Evolutionary conservation across 176 grass and related monocot species (phyloP).

Genomic region (sorghum (Sorghum bicolor)): DNA sequence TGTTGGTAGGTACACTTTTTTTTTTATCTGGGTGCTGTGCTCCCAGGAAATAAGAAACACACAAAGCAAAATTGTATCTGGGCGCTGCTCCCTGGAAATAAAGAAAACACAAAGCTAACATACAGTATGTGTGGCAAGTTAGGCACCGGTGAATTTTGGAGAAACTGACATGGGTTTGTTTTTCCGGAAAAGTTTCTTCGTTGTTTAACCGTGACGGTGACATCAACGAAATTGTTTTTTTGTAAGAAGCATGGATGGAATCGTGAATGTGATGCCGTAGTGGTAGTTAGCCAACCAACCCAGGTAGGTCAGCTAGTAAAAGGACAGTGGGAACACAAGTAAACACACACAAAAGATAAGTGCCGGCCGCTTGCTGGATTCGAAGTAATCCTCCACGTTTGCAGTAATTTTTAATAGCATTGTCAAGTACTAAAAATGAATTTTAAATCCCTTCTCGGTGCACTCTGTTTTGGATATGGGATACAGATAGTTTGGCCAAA

Average conservation of each 20-base stretch:
- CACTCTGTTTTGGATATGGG: too few relatives aligned
- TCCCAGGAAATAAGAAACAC: background rate
- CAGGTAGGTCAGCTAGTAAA: background rate
- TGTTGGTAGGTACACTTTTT: background rate
- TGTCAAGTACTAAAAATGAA: background rate
- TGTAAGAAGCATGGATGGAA: background rate
- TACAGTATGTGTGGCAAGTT: background rate
- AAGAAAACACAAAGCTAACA: background rate
- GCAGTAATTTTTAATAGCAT: background rate
- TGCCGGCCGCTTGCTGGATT: background rate
- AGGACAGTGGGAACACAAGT: background rate
- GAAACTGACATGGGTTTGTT: background rate
- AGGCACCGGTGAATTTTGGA: conserved; percentile 2
- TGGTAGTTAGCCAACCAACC: conserved; percentile 33
- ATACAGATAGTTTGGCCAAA: background rate
- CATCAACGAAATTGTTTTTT: background rate
- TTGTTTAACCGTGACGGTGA: conserved; percentile 13
- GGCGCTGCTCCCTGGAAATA: background rate
- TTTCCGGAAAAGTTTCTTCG: background rate
- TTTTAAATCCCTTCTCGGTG: background rate
- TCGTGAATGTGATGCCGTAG: background rate
- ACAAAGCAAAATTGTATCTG: background rate
- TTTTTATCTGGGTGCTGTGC: background rate
- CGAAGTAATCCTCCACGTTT: background rate
- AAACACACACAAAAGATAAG: background rate